Evolutionary conservation across 306 rosid species (phyloP), one percentile per base, ranked within the genome.

Genomic region (Gastrolobium villosum): DNA sequence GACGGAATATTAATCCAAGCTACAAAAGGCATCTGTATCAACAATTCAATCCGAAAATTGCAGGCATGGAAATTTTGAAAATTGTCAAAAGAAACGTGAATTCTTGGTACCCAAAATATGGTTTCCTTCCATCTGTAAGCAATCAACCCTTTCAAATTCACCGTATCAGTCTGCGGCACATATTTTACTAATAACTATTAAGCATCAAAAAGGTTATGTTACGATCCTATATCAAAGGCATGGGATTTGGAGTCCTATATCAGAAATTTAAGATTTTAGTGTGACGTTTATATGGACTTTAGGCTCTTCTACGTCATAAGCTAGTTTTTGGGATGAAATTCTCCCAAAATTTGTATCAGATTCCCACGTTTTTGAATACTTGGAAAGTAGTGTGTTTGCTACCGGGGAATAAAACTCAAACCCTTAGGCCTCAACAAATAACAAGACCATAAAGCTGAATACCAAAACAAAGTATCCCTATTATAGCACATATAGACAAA

Each of bases 61-160:
- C 56, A 70, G 30, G 55, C 43, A 11, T 8, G 4, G 55, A 46
- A 11, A 10, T 39, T 53, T 50, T n/a, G 26, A 34, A 39, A 54
- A 44, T 34, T 39, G 28, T 49, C 7, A 5, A 54, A 44, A 53
- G 5, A 53, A 70, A 69, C 10, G 35, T 13, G 32, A 60, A 34
- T 61, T 57, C 32, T 66, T 0, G 10, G 41, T 57, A 53, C 36
- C 67, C 60, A 49, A 46, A 40, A 65, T 46, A 66, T 37, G 39
- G 30, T 57, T 74, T 54, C 37, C 26, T 20, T 20, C 26, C 26
- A 20, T 20, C 26, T 20, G 26, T 20, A 20, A 0, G 89, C 78
- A 73, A 87, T 79, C 74, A 87, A 82, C 20, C 85, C 89, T 59
- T 87, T 87, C 91, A 89, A 87, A 40, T 82, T 82, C 60, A 87